A percentile compares a stretch with the other conserved stretches of the same genome.
Evolutionary conservation across 257 asterid species (phyloP).

Genomic region (Marsdenia floribunda): DNA sequence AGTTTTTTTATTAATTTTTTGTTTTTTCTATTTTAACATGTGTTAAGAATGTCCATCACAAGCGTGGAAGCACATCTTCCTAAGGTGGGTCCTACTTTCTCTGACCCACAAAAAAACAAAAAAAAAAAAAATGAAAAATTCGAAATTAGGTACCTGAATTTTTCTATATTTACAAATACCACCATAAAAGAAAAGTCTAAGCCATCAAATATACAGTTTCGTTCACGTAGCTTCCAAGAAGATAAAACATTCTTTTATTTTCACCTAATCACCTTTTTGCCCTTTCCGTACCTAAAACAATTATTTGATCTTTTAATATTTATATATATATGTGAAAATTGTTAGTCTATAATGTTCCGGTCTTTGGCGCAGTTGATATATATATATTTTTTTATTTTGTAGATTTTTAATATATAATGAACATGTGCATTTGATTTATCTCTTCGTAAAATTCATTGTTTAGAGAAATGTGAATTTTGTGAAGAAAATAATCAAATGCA

Average conservation of each 20-base stretch:
- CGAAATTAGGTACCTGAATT: neutral
- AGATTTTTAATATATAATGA: too few relatives aligned
- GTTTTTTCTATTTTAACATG: constrained; percentile 10
- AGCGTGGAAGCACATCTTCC: constrained; percentile 4
- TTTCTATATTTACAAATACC: neutral
- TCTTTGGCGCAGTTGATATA: too few relatives aligned
- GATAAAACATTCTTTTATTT: neutral
- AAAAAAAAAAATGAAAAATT: neutral
- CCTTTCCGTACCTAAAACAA: constrained; percentile 7
- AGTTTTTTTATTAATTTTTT: too few relatives aligned
- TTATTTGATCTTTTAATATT: neutral
- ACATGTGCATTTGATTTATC: too few relatives aligned
- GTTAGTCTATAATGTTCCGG: too few relatives aligned
- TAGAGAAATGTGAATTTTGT: too few relatives aligned
- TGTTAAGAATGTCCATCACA: constrained; percentile 13
- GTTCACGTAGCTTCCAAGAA: constrained; percentile 2
- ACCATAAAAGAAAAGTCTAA: neutral
- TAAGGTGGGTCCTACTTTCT: neutral
- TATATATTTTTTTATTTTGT: too few relatives aligned
- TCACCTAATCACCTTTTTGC: constrained; percentile 16
- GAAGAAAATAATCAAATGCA: too few relatives aligned
- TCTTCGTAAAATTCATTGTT: too few relatives aligned
- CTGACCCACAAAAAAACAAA: neutral
- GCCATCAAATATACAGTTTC: constrained; percentile 8
- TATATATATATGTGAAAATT: too few relatives aligned